Conservation (phyloP, 306 rosid genomes). For the Acacia confusa region DNA sequence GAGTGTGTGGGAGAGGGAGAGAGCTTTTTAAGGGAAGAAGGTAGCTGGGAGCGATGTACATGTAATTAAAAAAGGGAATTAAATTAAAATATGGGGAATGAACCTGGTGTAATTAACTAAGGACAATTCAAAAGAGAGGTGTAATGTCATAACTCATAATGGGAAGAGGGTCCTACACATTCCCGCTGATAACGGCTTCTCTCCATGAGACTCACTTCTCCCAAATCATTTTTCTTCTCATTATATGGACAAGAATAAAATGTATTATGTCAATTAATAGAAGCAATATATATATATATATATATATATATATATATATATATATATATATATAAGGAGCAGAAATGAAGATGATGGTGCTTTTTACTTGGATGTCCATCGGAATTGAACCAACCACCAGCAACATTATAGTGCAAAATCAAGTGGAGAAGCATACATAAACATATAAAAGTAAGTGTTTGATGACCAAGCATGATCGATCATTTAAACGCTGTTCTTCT, state of each 20-base stretch:
- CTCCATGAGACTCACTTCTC: no score
- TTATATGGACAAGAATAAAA: no score
- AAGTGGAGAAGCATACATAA: neutral
- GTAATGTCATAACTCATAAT: neutral
- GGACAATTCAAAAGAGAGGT: neutral
- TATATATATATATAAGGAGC: no score
- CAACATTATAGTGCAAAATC: conserved; percentile 26
- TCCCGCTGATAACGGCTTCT: conserved; percentile 33
- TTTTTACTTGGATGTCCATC: neutral
- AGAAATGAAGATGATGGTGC: conserved; percentile 32
- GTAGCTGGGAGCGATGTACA: neutral
- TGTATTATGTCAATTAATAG: no score
- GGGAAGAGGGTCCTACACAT: conserved; percentile 11
- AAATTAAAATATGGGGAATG: neutral
- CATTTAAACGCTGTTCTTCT: conserved; percentile 11
- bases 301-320: no score
- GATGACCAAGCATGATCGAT: neutral
- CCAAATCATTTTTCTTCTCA: neutral
- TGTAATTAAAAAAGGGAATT: neutral
- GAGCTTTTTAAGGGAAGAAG: neutral
- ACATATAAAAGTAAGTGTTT: neutral
- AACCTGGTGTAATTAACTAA: neutral
- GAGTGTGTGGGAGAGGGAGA: no score
- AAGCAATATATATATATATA: no score
- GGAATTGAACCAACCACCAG: conserved; percentile 16